Conservation (phyloP, 306 rosid genomes). For the Pyrus communis region DNA sequence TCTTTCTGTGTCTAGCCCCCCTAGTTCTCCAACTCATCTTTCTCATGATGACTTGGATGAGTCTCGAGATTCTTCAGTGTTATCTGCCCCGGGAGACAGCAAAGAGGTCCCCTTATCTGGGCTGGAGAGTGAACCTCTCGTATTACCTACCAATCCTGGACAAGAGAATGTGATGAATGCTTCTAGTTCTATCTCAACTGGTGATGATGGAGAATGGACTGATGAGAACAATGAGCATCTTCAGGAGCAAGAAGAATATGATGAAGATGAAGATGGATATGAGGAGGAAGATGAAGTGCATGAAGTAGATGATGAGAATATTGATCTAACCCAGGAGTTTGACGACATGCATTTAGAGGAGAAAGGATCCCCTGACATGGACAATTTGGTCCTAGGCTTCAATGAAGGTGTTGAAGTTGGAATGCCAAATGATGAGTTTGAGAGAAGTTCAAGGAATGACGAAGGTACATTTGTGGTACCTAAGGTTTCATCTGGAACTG, state of each 20-base stretch:
- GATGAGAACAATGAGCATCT: conserved; percentile 59
- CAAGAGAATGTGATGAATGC: conserved; percentile 35
- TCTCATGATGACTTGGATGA: conserved; percentile 90
- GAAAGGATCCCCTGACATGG: conserved; percentile 64
- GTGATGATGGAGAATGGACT: conserved; percentile 89
- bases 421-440: conserved; percentile 84
- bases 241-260: conserved; percentile 96
- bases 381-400: conserved; percentile 79
- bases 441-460: conserved; percentile 43
- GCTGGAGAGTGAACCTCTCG: conserved; percentile 42
- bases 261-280: conserved; percentile 87
- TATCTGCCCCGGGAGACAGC: conserved; percentile 43
- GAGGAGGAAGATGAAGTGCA: conserved; percentile 92
- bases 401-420: conserved; percentile 95
- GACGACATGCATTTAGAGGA: conserved; percentile 64
- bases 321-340: conserved; percentile 46
- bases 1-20: conserved; percentile 91
- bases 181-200: conserved; percentile 43
- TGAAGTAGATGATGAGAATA: conserved; percentile 64
- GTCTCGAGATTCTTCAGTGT: conserved; percentile 53
- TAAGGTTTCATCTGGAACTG: conserved; percentile 29
- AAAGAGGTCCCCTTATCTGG: conserved; percentile 25
- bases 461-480: conserved; percentile 32
- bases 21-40: conserved; percentile 87
- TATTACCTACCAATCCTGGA: conserved; percentile 26